These are phyloP conservation scores for Botrytis pseudocinerea DNA, from an alignment of 2,329 filamentous ascomycete genomes.

Conservation along the genomic window DNA sequence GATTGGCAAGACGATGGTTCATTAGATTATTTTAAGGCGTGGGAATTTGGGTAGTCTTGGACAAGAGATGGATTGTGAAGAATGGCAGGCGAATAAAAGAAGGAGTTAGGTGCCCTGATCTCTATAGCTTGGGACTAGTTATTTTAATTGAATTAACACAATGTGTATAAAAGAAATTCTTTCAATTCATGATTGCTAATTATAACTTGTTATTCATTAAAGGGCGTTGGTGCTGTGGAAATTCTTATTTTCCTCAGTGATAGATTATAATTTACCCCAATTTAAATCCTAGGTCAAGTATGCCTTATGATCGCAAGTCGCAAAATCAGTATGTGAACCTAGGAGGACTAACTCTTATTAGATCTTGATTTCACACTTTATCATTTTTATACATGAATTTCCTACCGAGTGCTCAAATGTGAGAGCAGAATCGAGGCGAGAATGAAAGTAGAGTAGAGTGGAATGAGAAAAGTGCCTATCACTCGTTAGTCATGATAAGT, in stretches of 20 bases:
- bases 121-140: neutral
- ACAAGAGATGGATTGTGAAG: neutral
- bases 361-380: neutral
- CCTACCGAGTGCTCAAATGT: fast-evolving
- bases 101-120: neutral
- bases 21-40: slow-evolving; percentile 13
- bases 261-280: neutral
- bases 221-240: neutral
- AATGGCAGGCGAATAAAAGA: neutral
- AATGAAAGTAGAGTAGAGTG: neutral
- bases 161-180: neutral
- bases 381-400: neutral
- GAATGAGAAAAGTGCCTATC: neutral
- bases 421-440: neutral
- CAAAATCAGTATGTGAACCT: neutral
- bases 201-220: neutral
- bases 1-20: slow-evolving; percentile 65
- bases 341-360: neutral
- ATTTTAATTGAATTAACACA: neutral
- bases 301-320: neutral
- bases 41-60: no score
- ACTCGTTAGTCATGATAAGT: neutral
- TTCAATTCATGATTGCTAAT: neutral
- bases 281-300: neutral
- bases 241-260: neutral